Percentiles rank a stretch among this genome's conserved stretches.
Conservation (phyloP, 345 rosid genomes). For the Melaleuca alternifolia region DNA sequence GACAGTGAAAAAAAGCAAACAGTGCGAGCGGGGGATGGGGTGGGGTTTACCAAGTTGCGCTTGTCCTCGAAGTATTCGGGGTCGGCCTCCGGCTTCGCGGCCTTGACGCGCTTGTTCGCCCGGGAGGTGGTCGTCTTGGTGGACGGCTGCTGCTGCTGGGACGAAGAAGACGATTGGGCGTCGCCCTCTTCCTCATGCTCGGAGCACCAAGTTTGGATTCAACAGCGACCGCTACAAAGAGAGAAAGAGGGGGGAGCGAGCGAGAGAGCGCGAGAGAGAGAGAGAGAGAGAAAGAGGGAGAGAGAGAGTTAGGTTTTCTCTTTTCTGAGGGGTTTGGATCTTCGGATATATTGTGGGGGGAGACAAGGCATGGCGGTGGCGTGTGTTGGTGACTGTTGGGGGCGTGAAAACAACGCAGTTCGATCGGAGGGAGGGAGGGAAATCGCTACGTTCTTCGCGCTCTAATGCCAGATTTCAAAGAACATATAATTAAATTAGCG, state of each 20-base stretch:
- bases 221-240: not conserved
- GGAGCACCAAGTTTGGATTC: not conserved
- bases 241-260: no score
- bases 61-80: conserved; percentile 77
- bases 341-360: not conserved
- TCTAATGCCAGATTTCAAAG: no score
- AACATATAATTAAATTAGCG: no score
- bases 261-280: no score
- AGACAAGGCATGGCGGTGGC: not conserved
- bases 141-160: not conserved
- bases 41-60: conserved; percentile 72
- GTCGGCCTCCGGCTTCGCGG: conserved; percentile 39
- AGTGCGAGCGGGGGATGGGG: not conserved
- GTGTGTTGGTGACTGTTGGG: not conserved
- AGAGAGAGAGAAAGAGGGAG: not conserved
- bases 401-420: not conserved
- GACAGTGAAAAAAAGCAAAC: not conserved
- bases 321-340: not conserved
- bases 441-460: no score
- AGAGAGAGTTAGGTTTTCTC: not conserved
- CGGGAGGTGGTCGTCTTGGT: conserved; percentile 15
- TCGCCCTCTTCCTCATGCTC: conserved; percentile 2
- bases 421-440: not conserved
- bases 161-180: not conserved
- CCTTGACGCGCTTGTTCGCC: conserved; percentile 41